Evolutionary conservation across 345 rosid genomes (phyloP).

Genomic region (Combretum micranthum): DNA sequence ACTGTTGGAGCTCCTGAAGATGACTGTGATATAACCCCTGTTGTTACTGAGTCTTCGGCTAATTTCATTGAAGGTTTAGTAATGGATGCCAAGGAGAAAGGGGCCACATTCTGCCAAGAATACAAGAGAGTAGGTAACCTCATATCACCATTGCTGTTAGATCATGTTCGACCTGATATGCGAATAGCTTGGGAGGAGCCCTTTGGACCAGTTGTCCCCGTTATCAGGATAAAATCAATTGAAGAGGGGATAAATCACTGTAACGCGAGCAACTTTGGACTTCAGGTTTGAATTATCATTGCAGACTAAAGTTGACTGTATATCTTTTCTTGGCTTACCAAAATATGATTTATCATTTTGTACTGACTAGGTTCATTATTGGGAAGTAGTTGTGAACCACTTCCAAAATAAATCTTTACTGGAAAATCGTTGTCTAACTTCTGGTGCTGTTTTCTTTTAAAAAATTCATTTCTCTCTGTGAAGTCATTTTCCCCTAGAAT

Average conservation of each 20-base stretch:
- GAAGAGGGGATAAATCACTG: constrained; percentile 99
- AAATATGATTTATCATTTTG: no score
- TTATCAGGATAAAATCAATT: constrained; percentile 62
- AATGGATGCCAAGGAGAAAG: constrained; percentile 88
- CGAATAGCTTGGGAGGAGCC: constrained; percentile 99
- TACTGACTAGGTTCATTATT: no score
- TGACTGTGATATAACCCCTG: constrained; percentile 89
- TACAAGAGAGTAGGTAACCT: constrained; percentile 93
- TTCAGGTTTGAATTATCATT: constrained; percentile 41
- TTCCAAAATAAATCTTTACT: no score
- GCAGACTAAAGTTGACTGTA: no score
- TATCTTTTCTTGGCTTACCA: no score
- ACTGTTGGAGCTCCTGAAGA: constrained; percentile 84
- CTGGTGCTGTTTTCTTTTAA: no score
- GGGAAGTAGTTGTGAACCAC: no score
- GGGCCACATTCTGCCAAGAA: constrained; percentile 83
- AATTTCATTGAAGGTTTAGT: constrained; percentile 92
- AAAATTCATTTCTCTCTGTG: no score
- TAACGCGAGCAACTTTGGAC: constrained; percentile 98
- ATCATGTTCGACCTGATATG: constrained; percentile 93
- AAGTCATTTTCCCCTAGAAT: no score
- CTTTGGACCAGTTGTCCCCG: constrained; percentile 86
- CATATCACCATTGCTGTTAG: constrained; percentile 91
- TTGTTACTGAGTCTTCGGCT: constrained; percentile 90
- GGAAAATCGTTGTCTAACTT: no score